These are phyloP conservation scores for Pinus taeda DNA, from an alignment of 75 land plant genomes.

Conservation along the genomic window DNA sequence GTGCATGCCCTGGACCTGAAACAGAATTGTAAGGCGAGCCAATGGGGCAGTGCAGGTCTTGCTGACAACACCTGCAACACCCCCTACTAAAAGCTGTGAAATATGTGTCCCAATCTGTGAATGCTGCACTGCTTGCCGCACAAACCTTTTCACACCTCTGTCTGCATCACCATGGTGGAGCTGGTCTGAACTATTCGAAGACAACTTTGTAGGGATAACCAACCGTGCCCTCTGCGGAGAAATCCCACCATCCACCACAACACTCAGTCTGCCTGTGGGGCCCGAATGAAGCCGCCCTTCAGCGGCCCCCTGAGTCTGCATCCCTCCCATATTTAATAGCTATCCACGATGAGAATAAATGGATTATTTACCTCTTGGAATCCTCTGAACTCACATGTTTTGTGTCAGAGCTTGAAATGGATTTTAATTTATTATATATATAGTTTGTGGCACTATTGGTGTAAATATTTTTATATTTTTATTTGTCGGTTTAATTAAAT, in stretches of 20 bases:
- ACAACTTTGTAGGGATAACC: background rate
- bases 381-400: too few relatives aligned
- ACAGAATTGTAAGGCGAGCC: conserved; percentile 70
- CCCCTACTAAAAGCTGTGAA: conserved; percentile 77
- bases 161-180: conserved; percentile 6
- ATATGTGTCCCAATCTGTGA: conserved; percentile 52
- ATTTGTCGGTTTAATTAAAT: too few relatives aligned
- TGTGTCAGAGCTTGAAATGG: too few relatives aligned
- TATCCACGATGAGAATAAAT: too few relatives aligned
- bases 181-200: background rate
- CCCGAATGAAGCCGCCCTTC: too few relatives aligned
- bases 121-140: conserved; percentile 21
- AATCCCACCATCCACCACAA: background rate
- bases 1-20: conserved; percentile 34
- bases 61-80: conserved; percentile 84
- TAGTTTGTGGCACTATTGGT: too few relatives aligned
- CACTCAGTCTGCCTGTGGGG: too few relatives aligned
- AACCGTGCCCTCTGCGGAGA: background rate
- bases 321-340: too few relatives aligned
- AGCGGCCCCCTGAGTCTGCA: too few relatives aligned
- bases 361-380: too few relatives aligned
- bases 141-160: conserved; percentile 2
- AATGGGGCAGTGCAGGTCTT: conserved; percentile 92
- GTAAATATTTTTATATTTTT: too few relatives aligned
- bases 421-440: too few relatives aligned